phyloP scores from a whole-genome alignment of 441 rosid genomes.

The Cnidoscolus chayamansa region DNA sequence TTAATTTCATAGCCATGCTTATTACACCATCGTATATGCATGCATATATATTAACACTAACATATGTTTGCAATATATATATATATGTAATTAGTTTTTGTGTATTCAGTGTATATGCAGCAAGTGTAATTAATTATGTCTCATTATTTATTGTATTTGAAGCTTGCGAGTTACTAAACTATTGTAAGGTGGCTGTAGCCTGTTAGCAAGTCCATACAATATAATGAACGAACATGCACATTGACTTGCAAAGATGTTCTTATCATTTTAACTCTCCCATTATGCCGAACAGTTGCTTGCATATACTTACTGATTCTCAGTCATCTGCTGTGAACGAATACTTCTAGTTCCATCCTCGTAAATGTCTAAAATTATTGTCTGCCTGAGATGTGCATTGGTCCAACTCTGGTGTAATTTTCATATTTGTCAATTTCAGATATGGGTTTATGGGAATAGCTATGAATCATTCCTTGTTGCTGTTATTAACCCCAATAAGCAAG shows the following conservation, averaged over 20 bases:
- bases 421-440: slow-evolving; percentile 46
- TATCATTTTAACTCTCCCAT: not conserved
- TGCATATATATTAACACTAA: too few relatives aligned
- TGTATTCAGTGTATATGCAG: not conserved
- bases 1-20: not conserved
- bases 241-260: not conserved
- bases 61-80: too few relatives aligned
- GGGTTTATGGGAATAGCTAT: slow-evolving; percentile 95
- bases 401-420: not conserved
- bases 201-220: not conserved
- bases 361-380: not conserved
- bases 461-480: slow-evolving; percentile 82
- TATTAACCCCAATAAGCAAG: slow-evolving; percentile 58
- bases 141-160: not conserved
- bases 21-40: not conserved
- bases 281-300: not conserved
- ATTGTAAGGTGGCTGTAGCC: not conserved
- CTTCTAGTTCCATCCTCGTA: too few relatives aligned
- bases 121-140: not conserved
- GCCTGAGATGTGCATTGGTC: slow-evolving; percentile 9
- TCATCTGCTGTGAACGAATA: not conserved
- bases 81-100: too few relatives aligned
- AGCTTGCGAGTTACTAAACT: not conserved
- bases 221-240: not conserved
- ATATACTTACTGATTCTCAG: not conserved